Evolutionary conservation across 371 early-diverging fungal genomes (phyloP).

Genomic region (Cokeromyces recurvatus): DNA sequence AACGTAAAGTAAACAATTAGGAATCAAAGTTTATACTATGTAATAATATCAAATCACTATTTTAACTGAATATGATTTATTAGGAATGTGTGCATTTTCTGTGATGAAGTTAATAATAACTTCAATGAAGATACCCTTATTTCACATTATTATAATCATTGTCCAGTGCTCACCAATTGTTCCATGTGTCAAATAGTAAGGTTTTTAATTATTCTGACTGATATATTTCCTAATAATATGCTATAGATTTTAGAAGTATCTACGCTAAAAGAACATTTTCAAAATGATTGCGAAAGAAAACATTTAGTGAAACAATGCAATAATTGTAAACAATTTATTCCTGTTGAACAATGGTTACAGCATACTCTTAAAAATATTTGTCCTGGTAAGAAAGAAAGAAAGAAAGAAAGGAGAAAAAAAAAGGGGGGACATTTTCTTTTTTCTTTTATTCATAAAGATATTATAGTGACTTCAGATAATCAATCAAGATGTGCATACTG

Average conservation of each 20-base stretch:
- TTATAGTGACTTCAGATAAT: constrained; percentile 8
- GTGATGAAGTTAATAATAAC: constrained; percentile 59
- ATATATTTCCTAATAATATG: background rate
- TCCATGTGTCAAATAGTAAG: constrained; percentile 67
- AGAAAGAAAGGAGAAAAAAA: too few species aligned
- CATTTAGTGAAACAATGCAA: constrained; percentile 62
- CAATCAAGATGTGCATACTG: constrained; percentile 67
- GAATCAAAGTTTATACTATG: too few species aligned
- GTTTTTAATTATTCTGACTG: background rate
- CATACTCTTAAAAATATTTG: constrained; percentile 51
- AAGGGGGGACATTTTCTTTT: too few species aligned
- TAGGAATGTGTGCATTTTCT: constrained; percentile 66
- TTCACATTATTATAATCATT: constrained; percentile 73
- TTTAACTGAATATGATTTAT: too few species aligned
- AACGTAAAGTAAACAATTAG: too few species aligned
- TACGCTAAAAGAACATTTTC: constrained; percentile 60
- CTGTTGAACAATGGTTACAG: constrained; percentile 54
- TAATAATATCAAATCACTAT: too few species aligned
- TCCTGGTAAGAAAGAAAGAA: constrained; percentile 18
- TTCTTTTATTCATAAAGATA: too few species aligned
- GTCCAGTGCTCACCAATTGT: constrained; percentile 69
- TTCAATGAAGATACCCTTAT: constrained; percentile 76
- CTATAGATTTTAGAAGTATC: constrained; percentile 72
- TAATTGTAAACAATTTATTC: constrained; percentile 59
- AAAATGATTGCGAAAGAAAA: constrained; percentile 60